These are phyloP conservation scores for Cytospora mali DNA, from an alignment of 2,329 filamentous ascomycete species.

Conservation along the genomic window DNA sequence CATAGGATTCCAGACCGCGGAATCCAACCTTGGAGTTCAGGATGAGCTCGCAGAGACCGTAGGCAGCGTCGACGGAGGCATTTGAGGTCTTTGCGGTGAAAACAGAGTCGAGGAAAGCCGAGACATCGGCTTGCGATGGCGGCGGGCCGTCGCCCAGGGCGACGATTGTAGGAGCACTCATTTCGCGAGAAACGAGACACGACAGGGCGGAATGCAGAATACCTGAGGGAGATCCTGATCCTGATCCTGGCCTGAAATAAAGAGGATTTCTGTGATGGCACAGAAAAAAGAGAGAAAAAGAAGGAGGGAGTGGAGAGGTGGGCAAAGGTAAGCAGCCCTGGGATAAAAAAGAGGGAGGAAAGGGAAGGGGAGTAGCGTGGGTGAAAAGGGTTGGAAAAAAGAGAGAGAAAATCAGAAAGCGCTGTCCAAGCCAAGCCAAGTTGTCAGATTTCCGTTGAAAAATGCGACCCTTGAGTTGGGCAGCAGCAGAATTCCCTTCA, in stretches of 20 bases:
- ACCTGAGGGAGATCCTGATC: not conserved
- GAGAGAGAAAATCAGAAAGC: not conserved
- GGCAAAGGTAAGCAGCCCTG: constrained; percentile 4
- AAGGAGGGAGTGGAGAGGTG: constrained; percentile 27
- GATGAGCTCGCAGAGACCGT: constrained; percentile 62
- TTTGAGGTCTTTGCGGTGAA: constrained; percentile 71
- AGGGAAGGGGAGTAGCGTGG: not conserved
- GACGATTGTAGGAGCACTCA: constrained; percentile 32
- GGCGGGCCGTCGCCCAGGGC: constrained; percentile 44
- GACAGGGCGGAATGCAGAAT: constrained; percentile 30
- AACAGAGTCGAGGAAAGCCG: constrained; percentile 65
- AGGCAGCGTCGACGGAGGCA: constrained; percentile 66
- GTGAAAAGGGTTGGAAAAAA: not conserved
- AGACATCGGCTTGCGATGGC: constrained; percentile 68
- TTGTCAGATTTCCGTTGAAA: not conserved
- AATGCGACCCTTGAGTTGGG: not conserved
- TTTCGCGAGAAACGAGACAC: constrained; percentile 31
- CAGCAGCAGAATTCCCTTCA: not conserved
- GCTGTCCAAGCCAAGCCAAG: not conserved
- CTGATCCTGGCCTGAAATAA: not conserved
- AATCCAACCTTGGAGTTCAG: constrained; percentile 55
- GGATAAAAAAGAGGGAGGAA: not conserved
- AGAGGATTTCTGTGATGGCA: constrained; percentile 8
- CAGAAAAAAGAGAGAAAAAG: not conserved
- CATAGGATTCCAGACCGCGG: constrained; percentile 55